Conservation (phyloP, 495 filamentous ascomycete genomes). For the Articulospora tetracladia region DNA sequence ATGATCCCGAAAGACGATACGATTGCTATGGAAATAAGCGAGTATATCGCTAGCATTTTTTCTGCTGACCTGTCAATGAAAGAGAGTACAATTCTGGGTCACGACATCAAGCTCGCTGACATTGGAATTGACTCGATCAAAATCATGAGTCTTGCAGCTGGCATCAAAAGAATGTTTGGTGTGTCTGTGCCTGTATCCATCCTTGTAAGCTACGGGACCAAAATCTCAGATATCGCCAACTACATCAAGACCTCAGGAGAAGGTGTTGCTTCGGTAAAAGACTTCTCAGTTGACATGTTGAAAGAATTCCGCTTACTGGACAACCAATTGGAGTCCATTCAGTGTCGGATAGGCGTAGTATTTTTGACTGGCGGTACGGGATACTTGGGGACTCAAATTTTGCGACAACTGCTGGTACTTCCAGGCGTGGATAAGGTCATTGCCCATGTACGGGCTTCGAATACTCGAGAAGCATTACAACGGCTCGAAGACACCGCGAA, state of each 20-base stretch:
- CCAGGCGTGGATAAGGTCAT: conserved; percentile 55
- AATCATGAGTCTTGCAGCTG: not conserved
- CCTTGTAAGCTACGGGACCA: not conserved
- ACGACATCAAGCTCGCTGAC: not conserved
- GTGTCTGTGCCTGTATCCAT: not conserved
- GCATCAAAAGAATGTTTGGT: not conserved
- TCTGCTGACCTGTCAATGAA: not conserved
- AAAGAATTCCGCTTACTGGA: not conserved
- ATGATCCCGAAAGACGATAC: not conserved
- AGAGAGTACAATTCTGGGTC: not conserved
- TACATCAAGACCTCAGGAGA: not conserved
- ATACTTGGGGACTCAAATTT: conserved; percentile 78
- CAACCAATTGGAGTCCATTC: not conserved
- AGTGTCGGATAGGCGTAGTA: not conserved
- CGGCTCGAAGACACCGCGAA: conserved; percentile 48
- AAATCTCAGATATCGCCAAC: not conserved
- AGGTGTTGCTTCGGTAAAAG: not conserved
- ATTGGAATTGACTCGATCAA: not conserved
- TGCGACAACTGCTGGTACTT: conserved; percentile 66
- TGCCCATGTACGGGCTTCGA: conserved; percentile 66
- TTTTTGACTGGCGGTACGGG: conserved; percentile 89
- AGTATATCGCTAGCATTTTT: not conserved
- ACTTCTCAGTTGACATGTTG: not conserved
- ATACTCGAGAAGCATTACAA: conserved; percentile 38
- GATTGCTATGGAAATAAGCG: not conserved